These are phyloP conservation scores for Podospora conica DNA, from an alignment of 495 filamentous ascomycete genomes.

Conservation along the genomic window DNA sequence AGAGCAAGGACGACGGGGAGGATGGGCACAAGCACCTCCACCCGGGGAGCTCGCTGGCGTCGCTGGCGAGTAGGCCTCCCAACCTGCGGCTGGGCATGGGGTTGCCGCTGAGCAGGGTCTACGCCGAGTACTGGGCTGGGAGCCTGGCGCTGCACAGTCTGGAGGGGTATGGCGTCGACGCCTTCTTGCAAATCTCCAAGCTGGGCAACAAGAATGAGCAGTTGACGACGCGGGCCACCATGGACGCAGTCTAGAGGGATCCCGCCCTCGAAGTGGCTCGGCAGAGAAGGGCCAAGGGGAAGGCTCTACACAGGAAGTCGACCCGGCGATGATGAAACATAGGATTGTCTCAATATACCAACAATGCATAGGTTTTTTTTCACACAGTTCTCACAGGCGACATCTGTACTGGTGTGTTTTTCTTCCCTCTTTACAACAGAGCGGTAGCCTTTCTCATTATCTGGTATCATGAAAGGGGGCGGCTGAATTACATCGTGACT, in stretches of 20 bases:
- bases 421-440: conserved; percentile 11
- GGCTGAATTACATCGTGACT: conserved; percentile 45
- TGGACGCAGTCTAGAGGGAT: conserved; percentile 68
- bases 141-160: conserved; percentile 86
- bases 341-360: neutral
- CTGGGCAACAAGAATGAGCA: conserved; percentile 98
- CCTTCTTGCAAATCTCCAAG: conserved; percentile 93
- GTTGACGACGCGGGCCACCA: conserved; percentile 75
- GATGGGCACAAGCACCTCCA: conserved; percentile 12
- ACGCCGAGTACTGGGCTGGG: conserved; percentile 98
- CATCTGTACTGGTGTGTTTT: neutral
- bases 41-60: conserved; percentile 61
- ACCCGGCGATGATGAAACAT: neutral
- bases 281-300: neutral
- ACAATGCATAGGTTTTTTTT: neutral
- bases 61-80: conserved; percentile 73
- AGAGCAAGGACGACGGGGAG: neutral
- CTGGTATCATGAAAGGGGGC: conserved; percentile 37
- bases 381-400: neutral
- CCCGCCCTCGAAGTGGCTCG: neutral
- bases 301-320: neutral
- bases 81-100: conserved; percentile 90
- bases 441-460: conserved; percentile 37
- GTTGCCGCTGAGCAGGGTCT: conserved; percentile 86
- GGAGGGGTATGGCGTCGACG: conserved; percentile 96